phyloP scores from a whole-genome alignment of 768 basidiomycete species.

The Calocera viscosa region DNA sequence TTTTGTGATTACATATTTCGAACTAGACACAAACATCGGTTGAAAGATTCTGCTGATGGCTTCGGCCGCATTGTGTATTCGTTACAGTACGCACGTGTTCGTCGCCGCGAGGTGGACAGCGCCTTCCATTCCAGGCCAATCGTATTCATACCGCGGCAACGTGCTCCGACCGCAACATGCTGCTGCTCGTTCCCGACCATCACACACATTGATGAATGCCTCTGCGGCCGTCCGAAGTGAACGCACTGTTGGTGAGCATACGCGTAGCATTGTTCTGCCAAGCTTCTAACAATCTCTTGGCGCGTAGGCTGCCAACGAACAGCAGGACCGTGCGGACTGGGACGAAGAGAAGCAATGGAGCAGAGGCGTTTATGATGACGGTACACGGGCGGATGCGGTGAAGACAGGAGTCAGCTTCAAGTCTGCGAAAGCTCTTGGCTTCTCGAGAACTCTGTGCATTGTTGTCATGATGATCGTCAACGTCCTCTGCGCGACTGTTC shows the following conservation, averaged over 20 bases:
- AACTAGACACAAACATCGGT: too few relatives aligned
- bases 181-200: not conserved
- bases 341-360: not conserved
- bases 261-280: not conserved
- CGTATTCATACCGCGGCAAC: constrained; percentile 3
- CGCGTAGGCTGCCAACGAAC: not conserved
- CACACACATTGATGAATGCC: not conserved
- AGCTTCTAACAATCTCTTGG: not conserved
- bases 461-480: not conserved
- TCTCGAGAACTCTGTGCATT: not conserved
- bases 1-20: too few relatives aligned
- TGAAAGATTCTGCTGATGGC: too few relatives aligned
- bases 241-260: not conserved
- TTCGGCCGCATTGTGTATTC: too few relatives aligned
- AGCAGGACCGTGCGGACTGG: not conserved
- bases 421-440: not conserved
- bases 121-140: constrained; percentile 7
- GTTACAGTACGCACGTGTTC: not conserved
- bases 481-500: constrained; percentile 1
- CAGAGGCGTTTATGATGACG: not conserved
- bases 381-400: not conserved
- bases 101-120: too few relatives aligned
- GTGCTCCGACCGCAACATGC: not conserved
- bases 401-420: not conserved
- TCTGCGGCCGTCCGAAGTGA: not conserved